phyloP scores from a whole-genome alignment of 108 stramenopile species.

The Skeletonema menzelii region DNA sequence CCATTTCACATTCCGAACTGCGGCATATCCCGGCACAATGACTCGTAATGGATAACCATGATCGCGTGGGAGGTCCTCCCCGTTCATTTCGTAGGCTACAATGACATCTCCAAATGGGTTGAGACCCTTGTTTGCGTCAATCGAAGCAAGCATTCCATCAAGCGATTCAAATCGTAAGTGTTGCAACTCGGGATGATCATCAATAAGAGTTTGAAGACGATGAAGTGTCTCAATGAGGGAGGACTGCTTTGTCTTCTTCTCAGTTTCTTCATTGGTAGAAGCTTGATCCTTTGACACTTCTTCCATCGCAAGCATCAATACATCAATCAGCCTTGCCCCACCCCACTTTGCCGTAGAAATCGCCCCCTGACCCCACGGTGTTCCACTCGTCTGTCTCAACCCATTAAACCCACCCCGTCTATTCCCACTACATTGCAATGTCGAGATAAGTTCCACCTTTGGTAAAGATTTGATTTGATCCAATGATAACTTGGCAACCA shows the following conservation, averaged over 20 bases:
- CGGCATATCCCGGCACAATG: constrained; percentile 95
- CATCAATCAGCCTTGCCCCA: constrained; percentile 87
- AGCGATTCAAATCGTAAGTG: constrained; percentile 86
- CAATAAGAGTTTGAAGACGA: constrained; percentile 26
- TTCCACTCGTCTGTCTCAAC: constrained; percentile 83
- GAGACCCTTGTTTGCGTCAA: constrained; percentile 85
- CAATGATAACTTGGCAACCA: constrained; percentile 43
- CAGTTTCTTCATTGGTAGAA: constrained; percentile 53
- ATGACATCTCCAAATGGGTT: constrained; percentile 91
- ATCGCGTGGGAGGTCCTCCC: constrained; percentile 83
- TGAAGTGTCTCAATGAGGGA: constrained; percentile 26
- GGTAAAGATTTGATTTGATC: constrained; percentile 75
- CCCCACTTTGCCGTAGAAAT: constrained; percentile 94
- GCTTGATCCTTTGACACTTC: constrained; percentile 54
- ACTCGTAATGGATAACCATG: constrained; percentile 95
- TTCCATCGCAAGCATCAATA: constrained; percentile 64
- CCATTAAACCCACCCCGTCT: constrained; percentile 87
- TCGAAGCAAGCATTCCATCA: constrained; percentile 85
- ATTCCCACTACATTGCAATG: constrained; percentile 98
- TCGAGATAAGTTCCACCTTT: constrained; percentile 71
- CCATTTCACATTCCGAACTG: constrained; percentile 86
- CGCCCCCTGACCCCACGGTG: constrained; percentile 91
- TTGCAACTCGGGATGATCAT: constrained; percentile 23
- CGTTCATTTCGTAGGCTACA: constrained; percentile 98
- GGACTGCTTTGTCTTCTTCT: constrained; percentile 27